Evolutionary conservation across 2,329 filamentous ascomycete species (phyloP), one percentile per base, ranked within the genome.

Genomic region (Penicillium sp.): DNA sequence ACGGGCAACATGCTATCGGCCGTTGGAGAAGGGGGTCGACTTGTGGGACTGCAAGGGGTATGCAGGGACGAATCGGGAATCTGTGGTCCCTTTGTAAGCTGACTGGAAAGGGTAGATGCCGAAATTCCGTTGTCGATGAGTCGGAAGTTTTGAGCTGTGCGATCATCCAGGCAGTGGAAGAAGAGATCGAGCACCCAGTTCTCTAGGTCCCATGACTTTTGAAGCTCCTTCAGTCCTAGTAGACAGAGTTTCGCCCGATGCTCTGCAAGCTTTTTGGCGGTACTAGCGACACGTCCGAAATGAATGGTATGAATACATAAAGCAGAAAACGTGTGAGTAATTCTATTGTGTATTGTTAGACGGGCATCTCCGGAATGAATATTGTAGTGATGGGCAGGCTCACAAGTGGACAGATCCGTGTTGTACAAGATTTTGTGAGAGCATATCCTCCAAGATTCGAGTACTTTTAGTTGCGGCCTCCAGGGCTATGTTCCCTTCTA

Each of bases 101-200:
- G n/a, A 17, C 17, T 35, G n/a, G n/a, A n/a, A 10, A 55, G 19
- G 9, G 22, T 47, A 2, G 57, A 55, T 3, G 49, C 26, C 5
- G 13, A 47, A 42, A 59, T 28, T 7, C 59, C 64, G 13, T 55
- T 51, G 47, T 73, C 72, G 0, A 64, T 63, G 17, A 75, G 49
- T 26, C 73, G 69, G 22, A 83, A 69, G 17, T 76, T 74, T 10
- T 73, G 74, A 2, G 81, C 80, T 0, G 79, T 83, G 22, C 78
- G 75, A 53, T 79, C 76, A 62, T 84, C 82, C 1, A 82, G 66
- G 49, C 80, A 82, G 6, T 81, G 80, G 35, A 83, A 81, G 61
- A 84, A 84, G 0, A 83, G 69, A 62, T 83, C 76, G 2, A 83
- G 66, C 0, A 83, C 78, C 79, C 80, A 81, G 58, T 83, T 83